Evolutionary conservation across 2,329 filamentous ascomycete genomes (phyloP).

Genomic region (Waltergamsia citrina): DNA sequence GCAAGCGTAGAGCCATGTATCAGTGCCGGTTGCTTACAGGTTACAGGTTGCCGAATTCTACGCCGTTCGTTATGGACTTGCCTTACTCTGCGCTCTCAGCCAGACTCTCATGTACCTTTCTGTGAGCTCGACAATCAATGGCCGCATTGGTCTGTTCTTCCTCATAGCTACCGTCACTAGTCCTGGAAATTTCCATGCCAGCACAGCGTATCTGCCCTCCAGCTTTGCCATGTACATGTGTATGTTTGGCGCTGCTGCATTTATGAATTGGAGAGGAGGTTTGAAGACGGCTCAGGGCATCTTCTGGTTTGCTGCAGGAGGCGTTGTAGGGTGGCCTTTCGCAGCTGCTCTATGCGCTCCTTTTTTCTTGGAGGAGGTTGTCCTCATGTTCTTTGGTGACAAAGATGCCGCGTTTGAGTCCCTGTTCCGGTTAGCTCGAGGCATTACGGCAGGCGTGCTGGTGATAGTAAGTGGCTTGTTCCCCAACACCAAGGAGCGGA

Average conservation of each 20-base stretch:
- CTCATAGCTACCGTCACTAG: conserved; percentile 67
- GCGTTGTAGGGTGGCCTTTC: conserved; percentile 90
- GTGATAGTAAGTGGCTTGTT: conserved; percentile 50
- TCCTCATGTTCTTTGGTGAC: conserved; percentile 45
- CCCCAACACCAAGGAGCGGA: neutral
- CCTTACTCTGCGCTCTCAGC: conserved; percentile 66
- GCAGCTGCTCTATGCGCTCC: conserved; percentile 72
- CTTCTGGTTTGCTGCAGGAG: conserved; percentile 81
- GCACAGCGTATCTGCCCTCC: conserved; percentile 78
- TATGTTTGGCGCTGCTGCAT: conserved; percentile 77
- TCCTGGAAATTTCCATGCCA: conserved; percentile 90
- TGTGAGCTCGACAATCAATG: conserved; percentile 67
- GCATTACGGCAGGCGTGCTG: conserved; percentile 53
- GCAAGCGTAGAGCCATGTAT: neutral
- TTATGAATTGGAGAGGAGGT: conserved; percentile 81
- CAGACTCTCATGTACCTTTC: conserved; percentile 75
- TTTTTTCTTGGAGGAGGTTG: conserved; percentile 68
- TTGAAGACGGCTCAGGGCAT: conserved; percentile 75
- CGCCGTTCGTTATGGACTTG: conserved; percentile 67
- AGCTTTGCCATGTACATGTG: conserved; percentile 95
- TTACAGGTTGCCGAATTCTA: conserved; percentile 68
- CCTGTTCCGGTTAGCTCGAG: conserved; percentile 54
- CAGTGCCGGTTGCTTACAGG: neutral
- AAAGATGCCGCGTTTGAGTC: conserved; percentile 51
- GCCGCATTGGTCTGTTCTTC: conserved; percentile 78